Evolutionary conservation across 2,329 filamentous ascomycete species (phyloP).

Genomic region (Aureobasidium sp.): DNA sequence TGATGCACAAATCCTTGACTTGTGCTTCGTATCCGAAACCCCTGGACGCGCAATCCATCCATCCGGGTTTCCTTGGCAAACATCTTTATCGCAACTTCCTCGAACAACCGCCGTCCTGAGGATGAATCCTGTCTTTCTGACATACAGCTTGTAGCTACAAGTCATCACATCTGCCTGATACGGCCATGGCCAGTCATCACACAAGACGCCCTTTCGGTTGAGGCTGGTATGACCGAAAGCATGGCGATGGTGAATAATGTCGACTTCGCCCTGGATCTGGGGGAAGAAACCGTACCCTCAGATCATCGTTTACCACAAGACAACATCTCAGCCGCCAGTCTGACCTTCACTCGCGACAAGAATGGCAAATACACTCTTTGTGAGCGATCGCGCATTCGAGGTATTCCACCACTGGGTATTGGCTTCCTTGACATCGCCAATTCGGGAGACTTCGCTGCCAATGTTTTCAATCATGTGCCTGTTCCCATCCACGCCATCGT

Average conservation of each 20-base stretch:
- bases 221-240: neutral
- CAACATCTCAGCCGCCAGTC: too few relatives aligned
- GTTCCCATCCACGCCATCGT: constrained; percentile 41
- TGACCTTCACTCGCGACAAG: neutral
- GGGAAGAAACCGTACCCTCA: neutral
- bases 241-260: neutral
- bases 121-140: neutral
- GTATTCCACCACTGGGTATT: constrained; percentile 49
- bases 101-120: neutral
- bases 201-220: neutral
- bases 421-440: constrained; percentile 50
- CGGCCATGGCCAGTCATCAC: neutral
- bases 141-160: too few relatives aligned
- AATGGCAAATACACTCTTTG: neutral
- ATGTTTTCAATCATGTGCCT: constrained; percentile 47
- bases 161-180: too few relatives aligned
- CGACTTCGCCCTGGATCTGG: neutral
- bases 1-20: too few relatives aligned
- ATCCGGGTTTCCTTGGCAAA: neutral
- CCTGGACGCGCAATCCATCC: neutral
- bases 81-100: neutral
- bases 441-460: constrained; percentile 49
- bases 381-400: constrained; percentile 38
- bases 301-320: neutral
- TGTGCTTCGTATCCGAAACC: neutral